Percentiles rank a stretch among this genome's conserved stretches.
Conservation (phyloP, 2,329 filamentous ascomycete species). For the Aspergillus novoparasiticus region DNA sequence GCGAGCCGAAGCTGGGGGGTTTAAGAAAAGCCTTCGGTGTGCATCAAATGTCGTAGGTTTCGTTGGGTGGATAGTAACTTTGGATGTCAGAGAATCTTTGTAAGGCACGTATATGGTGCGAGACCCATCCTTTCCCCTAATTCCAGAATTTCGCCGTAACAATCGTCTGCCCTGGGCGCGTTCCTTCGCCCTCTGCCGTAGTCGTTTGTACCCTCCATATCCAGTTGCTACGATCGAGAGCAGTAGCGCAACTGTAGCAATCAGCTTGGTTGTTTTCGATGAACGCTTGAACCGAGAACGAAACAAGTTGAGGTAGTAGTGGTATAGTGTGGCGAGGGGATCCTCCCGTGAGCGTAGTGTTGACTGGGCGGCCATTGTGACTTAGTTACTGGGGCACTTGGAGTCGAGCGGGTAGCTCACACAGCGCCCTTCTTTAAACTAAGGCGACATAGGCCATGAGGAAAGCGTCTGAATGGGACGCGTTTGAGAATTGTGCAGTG, state of each 20-base stretch:
- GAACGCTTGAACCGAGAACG: slow-evolving; percentile 61
- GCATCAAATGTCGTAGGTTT: slow-evolving; percentile 96
- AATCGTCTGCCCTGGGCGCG: slow-evolving; percentile 80
- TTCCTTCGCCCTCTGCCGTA: slow-evolving; percentile 72
- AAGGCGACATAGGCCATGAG: slow-evolving; percentile 23
- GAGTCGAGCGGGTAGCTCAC: not conserved
- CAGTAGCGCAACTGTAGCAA: slow-evolving; percentile 74
- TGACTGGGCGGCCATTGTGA: slow-evolving; percentile 80
- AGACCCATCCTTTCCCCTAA: slow-evolving; percentile 92
- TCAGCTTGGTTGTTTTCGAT: slow-evolving; percentile 70
- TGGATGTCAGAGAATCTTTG: slow-evolving; percentile 72
- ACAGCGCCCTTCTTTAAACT: slow-evolving; percentile 16
- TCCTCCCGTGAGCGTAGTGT: slow-evolving; percentile 72
- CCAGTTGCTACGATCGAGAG: slow-evolving; percentile 77
- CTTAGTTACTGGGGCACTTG: not conserved
- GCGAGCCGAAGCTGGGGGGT: slow-evolving; percentile 81
- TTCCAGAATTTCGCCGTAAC: slow-evolving; percentile 85
- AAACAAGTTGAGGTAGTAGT: slow-evolving; percentile 52
- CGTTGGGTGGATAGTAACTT: slow-evolving; percentile 87
- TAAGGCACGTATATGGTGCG: slow-evolving; percentile 95
- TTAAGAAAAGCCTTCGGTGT: slow-evolving; percentile 87
- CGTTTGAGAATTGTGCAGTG: not conserved
- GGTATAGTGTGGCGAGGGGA: slow-evolving; percentile 64
- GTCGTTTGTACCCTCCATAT: slow-evolving; percentile 78
- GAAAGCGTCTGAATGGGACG: slow-evolving; percentile 11